These are phyloP conservation scores for Erodium maritimum DNA, from an alignment of 345 rosid species.

Conservation along the genomic window DNA sequence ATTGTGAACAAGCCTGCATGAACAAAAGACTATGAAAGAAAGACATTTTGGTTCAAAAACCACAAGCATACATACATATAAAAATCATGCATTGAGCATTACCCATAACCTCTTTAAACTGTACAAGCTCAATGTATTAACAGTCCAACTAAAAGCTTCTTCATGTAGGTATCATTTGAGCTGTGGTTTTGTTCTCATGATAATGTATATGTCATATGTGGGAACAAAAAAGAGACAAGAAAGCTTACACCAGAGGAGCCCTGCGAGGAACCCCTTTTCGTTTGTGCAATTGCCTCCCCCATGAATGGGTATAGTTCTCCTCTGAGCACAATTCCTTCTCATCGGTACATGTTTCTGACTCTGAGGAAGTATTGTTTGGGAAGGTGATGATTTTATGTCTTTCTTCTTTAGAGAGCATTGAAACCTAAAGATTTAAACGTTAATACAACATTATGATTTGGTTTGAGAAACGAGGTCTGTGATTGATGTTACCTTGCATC, in stretches of 20 bases:
- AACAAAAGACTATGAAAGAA: too few relatives aligned
- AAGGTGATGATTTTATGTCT: constrained; percentile 11
- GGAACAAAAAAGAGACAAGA: not conserved
- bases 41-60: too few relatives aligned
- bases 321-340: constrained; percentile 49
- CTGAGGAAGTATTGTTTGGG: constrained; percentile 18
- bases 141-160: too few relatives aligned
- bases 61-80: too few relatives aligned
- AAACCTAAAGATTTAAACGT: too few relatives aligned
- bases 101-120: too few relatives aligned
- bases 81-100: too few relatives aligned
- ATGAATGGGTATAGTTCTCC: constrained; percentile 21
- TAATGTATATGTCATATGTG: too few relatives aligned
- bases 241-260: constrained; percentile 24
- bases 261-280: constrained; percentile 66
- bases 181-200: too few relatives aligned
- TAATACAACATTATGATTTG: not conserved
- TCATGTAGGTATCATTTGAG: too few relatives aligned
- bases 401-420: not conserved
- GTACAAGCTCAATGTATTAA: too few relatives aligned
- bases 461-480: not conserved
- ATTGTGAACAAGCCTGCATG: too few relatives aligned
- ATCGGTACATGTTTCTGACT: constrained; percentile 30
- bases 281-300: constrained; percentile 36
- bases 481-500: constrained; percentile 54